Conservation (phyloP, 2,329 filamentous ascomycete genomes). For the Coleophoma cylindrospora region DNA sequence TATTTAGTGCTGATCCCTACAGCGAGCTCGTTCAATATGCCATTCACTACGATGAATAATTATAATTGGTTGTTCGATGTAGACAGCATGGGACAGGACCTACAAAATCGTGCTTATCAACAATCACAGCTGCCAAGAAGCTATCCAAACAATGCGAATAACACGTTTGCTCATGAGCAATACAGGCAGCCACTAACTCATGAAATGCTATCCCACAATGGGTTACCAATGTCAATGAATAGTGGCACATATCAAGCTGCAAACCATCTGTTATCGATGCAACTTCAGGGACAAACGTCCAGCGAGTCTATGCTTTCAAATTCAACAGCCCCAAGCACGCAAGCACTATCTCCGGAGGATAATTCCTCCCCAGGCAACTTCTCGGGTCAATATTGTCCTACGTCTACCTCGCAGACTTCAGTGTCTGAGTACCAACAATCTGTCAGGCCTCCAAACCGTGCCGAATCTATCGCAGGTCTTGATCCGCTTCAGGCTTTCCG, state of each 20-base stretch:
- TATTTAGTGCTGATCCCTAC: too few species aligned
- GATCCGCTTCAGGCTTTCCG: constrained; percentile 22
- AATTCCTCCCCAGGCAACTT: constrained; percentile 1
- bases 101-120: constrained; percentile 2
- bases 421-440: constrained; percentile 2
- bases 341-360: background rate
- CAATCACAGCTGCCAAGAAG: background rate
- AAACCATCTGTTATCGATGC: background rate
- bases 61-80: constrained; percentile 59
- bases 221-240: background rate
- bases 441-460: background rate
- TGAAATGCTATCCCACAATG: background rate
- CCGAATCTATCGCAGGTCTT: background rate
- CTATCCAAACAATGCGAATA: background rate
- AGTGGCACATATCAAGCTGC: background rate
- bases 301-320: background rate
- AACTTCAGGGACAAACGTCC: background rate
- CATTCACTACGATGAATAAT: constrained; percentile 57
- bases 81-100: constrained; percentile 26
- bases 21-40: constrained; percentile 60
- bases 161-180: background rate
- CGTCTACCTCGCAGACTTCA: constrained; percentile 4
- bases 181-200: constrained; percentile 1
- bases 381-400: constrained; percentile 1
- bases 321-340: background rate